These are phyloP conservation scores for Brasenia schreberi DNA, from an alignment of 164 flowering plant genomes.

Conservation along the genomic window DNA sequence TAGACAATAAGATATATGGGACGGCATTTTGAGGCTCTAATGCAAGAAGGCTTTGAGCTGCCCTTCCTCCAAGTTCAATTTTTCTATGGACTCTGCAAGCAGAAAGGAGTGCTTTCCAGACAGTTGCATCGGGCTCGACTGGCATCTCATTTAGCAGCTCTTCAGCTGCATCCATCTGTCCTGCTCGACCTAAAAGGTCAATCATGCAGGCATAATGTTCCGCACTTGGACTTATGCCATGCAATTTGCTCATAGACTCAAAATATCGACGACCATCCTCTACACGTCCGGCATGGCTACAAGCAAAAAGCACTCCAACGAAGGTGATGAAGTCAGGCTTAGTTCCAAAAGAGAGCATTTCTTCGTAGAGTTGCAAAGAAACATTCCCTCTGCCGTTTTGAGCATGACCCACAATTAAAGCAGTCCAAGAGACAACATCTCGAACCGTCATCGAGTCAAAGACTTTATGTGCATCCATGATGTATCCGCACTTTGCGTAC, in stretches of 20 bases:
- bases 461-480: slow-evolving; percentile 48
- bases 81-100: slow-evolving; percentile 57
- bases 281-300: slow-evolving; percentile 75
- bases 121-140: slow-evolving; percentile 57
- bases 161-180: slow-evolving; percentile 52
- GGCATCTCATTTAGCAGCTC: slow-evolving; percentile 43
- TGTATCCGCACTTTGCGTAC: slow-evolving; percentile 73
- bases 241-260: slow-evolving; percentile 40
- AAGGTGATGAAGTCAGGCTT: slow-evolving; percentile 70
- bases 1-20: slow-evolving; percentile 60
- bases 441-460: slow-evolving; percentile 38
- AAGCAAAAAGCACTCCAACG: slow-evolving; percentile 69
- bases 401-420: slow-evolving; percentile 66
- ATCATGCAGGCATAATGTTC: slow-evolving; percentile 87
- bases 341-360: slow-evolving; percentile 43
- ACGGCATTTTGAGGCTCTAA: slow-evolving; percentile 60
- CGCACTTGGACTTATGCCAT: slow-evolving; percentile 55
- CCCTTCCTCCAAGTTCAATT: slow-evolving; percentile 49
- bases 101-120: slow-evolving; percentile 73
- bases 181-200: slow-evolving; percentile 70
- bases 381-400: slow-evolving; percentile 56
- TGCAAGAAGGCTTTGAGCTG: slow-evolving; percentile 54
- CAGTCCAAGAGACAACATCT: slow-evolving; percentile 78
- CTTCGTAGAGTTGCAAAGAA: slow-evolving; percentile 40
- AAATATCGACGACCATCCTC: slow-evolving; percentile 43